A percentile compares a stretch with the other conserved stretches of the same genome.
phyloP scores from a whole-genome alignment of 2,329 filamentous ascomycete genomes.

The Cryoendolithus antarcticus region DNA sequence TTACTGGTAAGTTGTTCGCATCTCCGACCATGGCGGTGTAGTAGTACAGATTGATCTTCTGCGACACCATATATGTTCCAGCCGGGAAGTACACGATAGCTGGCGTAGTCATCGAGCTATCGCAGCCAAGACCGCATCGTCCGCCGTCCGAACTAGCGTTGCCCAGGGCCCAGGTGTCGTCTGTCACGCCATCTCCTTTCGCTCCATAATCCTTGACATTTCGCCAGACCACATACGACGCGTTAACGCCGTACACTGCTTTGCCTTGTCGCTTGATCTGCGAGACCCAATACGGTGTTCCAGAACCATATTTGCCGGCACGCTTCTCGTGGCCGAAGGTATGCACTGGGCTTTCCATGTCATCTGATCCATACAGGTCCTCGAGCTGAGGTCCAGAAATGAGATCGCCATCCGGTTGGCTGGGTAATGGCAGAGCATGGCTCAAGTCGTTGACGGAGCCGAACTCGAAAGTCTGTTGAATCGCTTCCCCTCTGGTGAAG shows the following conservation, averaged over 20 bases:
- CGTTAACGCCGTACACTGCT: slow-evolving; percentile 25
- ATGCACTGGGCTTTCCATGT: slow-evolving; percentile 4
- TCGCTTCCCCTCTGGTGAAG: too few species aligned
- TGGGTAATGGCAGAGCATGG: background rate
- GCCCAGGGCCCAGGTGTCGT: slow-evolving; percentile 56
- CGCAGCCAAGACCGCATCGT: slow-evolving; percentile 41
- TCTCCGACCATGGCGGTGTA: slow-evolving; percentile 91
- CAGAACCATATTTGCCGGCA: slow-evolving; percentile 35
- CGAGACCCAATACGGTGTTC: slow-evolving; percentile 27
- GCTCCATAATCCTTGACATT: slow-evolving; percentile 34
- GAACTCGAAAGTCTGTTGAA: background rate
- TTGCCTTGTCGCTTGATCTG: slow-evolving; percentile 30
- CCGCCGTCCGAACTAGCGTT: slow-evolving; percentile 19
- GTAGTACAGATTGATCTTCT: slow-evolving; percentile 73
- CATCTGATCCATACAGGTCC: background rate
- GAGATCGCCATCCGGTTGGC: background rate
- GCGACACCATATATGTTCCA: slow-evolving; percentile 71
- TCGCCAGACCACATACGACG: slow-evolving; percentile 33
- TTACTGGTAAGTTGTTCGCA: slow-evolving; percentile 55
- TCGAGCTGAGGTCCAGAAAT: slow-evolving; percentile 3
- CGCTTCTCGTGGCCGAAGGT: slow-evolving; percentile 16
- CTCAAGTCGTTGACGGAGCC: slow-evolving; percentile 2
- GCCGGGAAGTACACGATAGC: slow-evolving; percentile 85
- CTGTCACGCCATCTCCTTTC: slow-evolving; percentile 53
- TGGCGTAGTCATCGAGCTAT: slow-evolving; percentile 68